Percentiles rank a stretch among this genome's conserved stretches.
These are phyloP conservation scores for Polyporus tsugae DNA, from an alignment of 1,284 basidiomycete species.

Conservation along the genomic window DNA sequence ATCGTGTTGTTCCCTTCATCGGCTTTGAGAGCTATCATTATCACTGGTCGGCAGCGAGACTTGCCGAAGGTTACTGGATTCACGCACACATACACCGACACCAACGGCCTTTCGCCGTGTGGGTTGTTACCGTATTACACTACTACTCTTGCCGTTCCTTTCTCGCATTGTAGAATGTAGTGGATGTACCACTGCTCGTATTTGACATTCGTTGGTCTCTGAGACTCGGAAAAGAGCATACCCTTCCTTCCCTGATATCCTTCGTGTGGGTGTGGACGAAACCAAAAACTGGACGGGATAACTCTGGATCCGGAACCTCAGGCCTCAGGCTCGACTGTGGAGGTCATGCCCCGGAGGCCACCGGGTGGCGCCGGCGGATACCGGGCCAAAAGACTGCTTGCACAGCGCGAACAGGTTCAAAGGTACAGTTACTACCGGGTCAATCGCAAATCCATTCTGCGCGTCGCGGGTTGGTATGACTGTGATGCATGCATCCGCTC, in stretches of 20 bases:
- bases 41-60: conserved; percentile 14
- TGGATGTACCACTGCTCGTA: conserved; percentile 32
- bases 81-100: conserved; percentile 6
- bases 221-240: conserved; percentile 28
- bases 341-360: too few species aligned
- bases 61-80: conserved; percentile 22
- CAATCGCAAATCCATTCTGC: not conserved
- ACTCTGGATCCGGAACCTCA: too few species aligned
- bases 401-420: too few species aligned
- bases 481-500: not conserved
- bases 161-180: conserved; percentile 27
- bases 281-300: not conserved
- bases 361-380: too few species aligned
- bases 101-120: not conserved
- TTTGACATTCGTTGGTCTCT: conserved; percentile 29
- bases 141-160: conserved; percentile 14
- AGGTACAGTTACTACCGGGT: too few species aligned
- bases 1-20: not conserved
- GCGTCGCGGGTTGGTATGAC: not conserved
- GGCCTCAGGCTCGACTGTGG: too few species aligned
- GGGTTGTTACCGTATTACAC: conserved; percentile 22
- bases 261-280: not conserved
- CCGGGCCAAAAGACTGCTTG: too few species aligned
- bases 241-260: conserved; percentile 1
- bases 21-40: not conserved